Base-by-base conservation (phyloP, 208 protist species). In the Wallacemonas rigidus region DNA sequence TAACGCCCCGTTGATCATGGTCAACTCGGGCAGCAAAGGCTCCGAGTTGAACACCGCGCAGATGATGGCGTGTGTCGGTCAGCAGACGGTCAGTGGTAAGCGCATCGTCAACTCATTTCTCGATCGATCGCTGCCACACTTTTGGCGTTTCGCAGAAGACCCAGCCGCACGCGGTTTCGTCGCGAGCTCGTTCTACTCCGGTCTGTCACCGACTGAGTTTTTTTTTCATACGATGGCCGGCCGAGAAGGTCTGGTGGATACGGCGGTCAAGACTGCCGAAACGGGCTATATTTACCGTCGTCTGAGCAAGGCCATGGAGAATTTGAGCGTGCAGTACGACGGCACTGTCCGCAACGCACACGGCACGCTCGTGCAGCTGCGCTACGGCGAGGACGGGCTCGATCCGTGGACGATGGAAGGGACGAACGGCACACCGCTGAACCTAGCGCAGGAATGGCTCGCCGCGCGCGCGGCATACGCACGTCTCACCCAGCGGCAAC, bases 211-310 rank as follows among this genome's bases (percentile, higher is more conserved):
- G 40, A 98, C 95, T 3, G 99, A 99, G 86, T 99, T 99, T 81
- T 99, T 99, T 79, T 99, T 99, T 80, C 99, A 99, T 83, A 99
- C 99, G 39, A 99, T 99, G 98, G 98, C 95, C 54, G 98, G 98
- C 38, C 89, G 98, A 71, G 97, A 99, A 82, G 96, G 97, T 71
- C 91, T 99, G 5, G 98, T 99, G 15, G 99, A 99, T 80, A 99
- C 99, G 5, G 99, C 99, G 36, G 98, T 99, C 39, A 99, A 99
- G 80, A 99, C 99, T 15, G 99, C 99, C 2, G 98, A 99, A 74
- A 99, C 99, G 17, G 99, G 99, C 7, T 99, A 99, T 80, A 99
- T 99, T 89, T 99, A 99, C 83, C 91, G 99, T 40, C 90, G 98
- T 61, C 85, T 99, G 39, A 99, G 99, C 89, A 98, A 99, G 87